Evolutionary conservation across 768 basidiomycete genomes (phyloP).

Genomic region (Serpula lacrymans): DNA sequence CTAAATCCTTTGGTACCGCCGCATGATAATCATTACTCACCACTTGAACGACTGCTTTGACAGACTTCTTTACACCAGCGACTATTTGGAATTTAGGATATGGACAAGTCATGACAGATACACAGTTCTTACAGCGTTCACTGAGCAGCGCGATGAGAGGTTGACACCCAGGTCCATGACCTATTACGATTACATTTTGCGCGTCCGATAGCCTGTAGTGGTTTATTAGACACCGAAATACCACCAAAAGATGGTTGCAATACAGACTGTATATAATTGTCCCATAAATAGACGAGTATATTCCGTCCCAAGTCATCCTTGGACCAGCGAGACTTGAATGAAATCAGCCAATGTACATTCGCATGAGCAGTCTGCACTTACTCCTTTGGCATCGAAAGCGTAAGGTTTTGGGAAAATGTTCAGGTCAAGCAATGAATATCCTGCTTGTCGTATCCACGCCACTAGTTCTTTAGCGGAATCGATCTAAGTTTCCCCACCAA

Average conservation of each 20-base stretch:
- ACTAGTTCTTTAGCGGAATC: conserved; percentile 82
- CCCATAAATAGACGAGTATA: conserved; percentile 86
- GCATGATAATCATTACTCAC: conserved; percentile 63
- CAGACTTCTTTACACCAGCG: conserved; percentile 53
- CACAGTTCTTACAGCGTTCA: conserved; percentile 41
- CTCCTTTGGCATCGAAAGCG: conserved; percentile 20
- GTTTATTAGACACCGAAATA: conserved; percentile 4
- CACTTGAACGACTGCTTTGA: conserved; percentile 76
- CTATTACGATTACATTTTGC: conserved; percentile 73
- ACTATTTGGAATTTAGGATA: conserved; percentile 33
- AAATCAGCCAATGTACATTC: neutral
- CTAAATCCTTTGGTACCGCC: conserved; percentile 48
- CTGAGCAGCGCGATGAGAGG: conserved; percentile 73
- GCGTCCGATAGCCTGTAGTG: conserved; percentile 71
- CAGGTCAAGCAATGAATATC: conserved; percentile 79
- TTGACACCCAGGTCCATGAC: conserved; percentile 82
- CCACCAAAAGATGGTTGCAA: conserved; percentile 1
- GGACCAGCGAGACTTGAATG: conserved; percentile 30
- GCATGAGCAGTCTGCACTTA: conserved; percentile 14
- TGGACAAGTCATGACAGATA: too few species aligned
- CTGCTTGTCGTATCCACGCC: conserved; percentile 64
- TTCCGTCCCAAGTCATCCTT: conserved; percentile 44
- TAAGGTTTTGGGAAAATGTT: conserved; percentile 73
- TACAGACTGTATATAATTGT: conserved; percentile 88
- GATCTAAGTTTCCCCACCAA: too few species aligned